These are phyloP conservation scores for Lodderomyces margitis DNA, from an alignment of 1,139 yeast genomes.

Conservation along the genomic window DNA sequence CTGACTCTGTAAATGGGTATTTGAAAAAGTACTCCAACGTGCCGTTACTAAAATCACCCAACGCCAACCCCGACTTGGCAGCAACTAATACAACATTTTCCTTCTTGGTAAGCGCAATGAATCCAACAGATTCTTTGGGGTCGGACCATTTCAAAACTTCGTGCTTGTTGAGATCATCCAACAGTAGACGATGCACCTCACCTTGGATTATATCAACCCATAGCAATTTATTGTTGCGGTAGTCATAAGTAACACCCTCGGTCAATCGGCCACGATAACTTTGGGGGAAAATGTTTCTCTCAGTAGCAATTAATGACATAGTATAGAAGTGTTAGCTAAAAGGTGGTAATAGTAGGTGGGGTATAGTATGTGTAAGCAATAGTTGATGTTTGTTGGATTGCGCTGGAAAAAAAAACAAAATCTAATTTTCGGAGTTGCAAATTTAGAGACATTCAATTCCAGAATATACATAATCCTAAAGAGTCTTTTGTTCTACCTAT, in stretches of 20 bases:
- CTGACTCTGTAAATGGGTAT: conserved; percentile 38
- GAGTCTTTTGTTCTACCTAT: too few relatives aligned
- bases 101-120: conserved; percentile 55
- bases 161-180: conserved; percentile 25
- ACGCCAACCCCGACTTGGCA: conserved; percentile 55
- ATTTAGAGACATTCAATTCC: too few relatives aligned
- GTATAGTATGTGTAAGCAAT: too few relatives aligned
- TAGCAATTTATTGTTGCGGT: conserved; percentile 51
- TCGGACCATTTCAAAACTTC: conserved; percentile 39
- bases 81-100: conserved; percentile 49
- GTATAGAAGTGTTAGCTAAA: background rate
- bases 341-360: too few relatives aligned
- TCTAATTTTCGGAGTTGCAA: too few relatives aligned
- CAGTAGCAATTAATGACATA: conserved; percentile 13
- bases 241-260: conserved; percentile 68
- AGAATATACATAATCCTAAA: too few relatives aligned
- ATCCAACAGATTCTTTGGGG: conserved; percentile 51
- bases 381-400: too few relatives aligned
- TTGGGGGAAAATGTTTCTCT: conserved; percentile 34
- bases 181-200: conserved; percentile 49
- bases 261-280: conserved; percentile 53
- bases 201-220: conserved; percentile 72
- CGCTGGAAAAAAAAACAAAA: too few relatives aligned
- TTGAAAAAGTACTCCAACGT: conserved; percentile 41
- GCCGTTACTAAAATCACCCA: conserved; percentile 42